These are phyloP conservation scores for Iris pallida DNA, from an alignment of 116 monocot species.

Conservation along the genomic window DNA sequence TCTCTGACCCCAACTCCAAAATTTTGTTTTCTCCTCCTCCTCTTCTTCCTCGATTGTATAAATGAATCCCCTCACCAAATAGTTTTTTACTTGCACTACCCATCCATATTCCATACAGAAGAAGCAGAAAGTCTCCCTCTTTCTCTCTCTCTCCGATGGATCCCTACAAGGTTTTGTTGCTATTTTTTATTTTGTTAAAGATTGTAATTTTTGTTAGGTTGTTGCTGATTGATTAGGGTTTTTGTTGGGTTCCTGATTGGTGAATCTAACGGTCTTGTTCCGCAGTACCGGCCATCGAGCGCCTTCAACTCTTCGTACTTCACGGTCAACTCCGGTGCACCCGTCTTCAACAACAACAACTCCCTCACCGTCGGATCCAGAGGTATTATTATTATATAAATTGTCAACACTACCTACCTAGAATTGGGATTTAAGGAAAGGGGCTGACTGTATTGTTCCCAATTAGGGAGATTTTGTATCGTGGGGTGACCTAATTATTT, in stretches of 20 bases:
- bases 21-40: too few species aligned
- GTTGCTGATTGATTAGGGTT: neutral
- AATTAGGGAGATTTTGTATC: too few species aligned
- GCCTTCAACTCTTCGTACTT: slow-evolving; percentile 59
- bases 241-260: slow-evolving; percentile 1
- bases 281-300: slow-evolving; percentile 83
- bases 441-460: too few species aligned
- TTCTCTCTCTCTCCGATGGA: neutral
- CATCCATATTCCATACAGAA: neutral
- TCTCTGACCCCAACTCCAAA: too few species aligned
- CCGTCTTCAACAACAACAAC: slow-evolving; percentile 92
- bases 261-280: neutral
- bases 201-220: neutral
- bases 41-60: too few species aligned
- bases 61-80: too few species aligned
- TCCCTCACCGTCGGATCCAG: slow-evolving; percentile 84
- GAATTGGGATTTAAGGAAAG: neutral
- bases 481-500: neutral
- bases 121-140: neutral
- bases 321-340: slow-evolving; percentile 89
- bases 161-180: slow-evolving; percentile 3
- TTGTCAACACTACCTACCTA: too few species aligned
- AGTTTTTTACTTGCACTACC: too few species aligned
- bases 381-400: slow-evolving; percentile 28
- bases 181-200: neutral